A percentile compares a stretch with the other conserved stretches of the same genome.
Evolutionary conservation across 768 basidiomycete species (phyloP).

Genomic region (Boletus barrowsii): DNA sequence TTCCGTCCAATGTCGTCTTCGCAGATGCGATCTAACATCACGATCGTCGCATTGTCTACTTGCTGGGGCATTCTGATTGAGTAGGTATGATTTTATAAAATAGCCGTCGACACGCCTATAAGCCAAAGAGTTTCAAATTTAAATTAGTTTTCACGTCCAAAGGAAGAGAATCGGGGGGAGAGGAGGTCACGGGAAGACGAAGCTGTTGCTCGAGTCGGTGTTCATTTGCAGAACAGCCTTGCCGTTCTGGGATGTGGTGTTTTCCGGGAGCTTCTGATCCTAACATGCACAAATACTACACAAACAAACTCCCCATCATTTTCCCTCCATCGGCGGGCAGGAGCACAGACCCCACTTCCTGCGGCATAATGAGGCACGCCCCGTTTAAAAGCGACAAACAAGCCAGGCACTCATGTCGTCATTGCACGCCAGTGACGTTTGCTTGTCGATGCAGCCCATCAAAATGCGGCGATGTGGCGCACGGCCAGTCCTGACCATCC

Average conservation of each 20-base stretch:
- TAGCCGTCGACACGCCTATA: neutral
- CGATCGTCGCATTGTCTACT: constrained; percentile 46
- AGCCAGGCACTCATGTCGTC: constrained; percentile 20
- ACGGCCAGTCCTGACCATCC: constrained; percentile 4
- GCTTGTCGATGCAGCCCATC: constrained; percentile 7
- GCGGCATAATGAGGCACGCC: neutral
- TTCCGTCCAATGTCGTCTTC: constrained; percentile 45
- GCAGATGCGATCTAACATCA: constrained; percentile 40
- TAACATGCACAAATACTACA: constrained; percentile 25
- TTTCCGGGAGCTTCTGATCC: constrained; percentile 27
- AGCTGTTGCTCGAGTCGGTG: neutral
- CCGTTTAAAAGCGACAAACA: neutral
- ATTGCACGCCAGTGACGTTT: constrained; percentile 7
- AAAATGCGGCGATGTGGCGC: constrained; percentile 14
- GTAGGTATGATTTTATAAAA: neutral
- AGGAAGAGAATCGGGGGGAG: constrained; percentile 1
- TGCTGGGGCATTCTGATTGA: constrained; percentile 43
- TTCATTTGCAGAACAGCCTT: constrained; percentile 4
- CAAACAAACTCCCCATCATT: constrained; percentile 5
- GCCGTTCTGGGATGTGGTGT: constrained; percentile 18
- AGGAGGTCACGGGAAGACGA: neutral
- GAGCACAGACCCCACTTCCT: neutral
- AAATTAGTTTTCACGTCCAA: neutral
- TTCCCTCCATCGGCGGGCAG: neutral
- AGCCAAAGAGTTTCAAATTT: constrained; percentile 1